Conservation (phyloP, 169 alveolate genomes). For the Cryptosporidium canis region DNA sequence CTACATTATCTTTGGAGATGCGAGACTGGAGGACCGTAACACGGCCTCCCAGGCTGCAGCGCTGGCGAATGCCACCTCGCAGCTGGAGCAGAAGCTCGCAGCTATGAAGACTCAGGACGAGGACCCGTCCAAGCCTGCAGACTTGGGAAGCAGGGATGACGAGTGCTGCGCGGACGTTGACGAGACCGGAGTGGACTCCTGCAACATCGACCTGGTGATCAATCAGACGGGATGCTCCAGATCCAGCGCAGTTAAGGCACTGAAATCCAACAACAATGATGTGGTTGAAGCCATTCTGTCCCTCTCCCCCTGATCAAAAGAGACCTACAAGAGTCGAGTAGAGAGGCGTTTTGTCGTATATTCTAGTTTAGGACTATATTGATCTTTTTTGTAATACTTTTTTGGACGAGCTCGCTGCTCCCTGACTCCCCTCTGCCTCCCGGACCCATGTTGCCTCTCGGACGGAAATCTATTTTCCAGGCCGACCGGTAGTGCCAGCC, state of each 20-base stretch:
- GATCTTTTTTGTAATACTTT: conserved; percentile 6
- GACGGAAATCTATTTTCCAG: background rate
- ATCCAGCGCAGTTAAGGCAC: conserved; percentile 86
- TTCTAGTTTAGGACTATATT: background rate
- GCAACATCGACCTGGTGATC: conserved; percentile 86
- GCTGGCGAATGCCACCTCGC: conserved; percentile 63
- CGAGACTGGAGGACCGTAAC: conserved; percentile 52
- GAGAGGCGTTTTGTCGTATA: background rate
- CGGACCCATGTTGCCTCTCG: background rate
- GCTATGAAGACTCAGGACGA: conserved; percentile 54
- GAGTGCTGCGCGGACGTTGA: conserved; percentile 80
- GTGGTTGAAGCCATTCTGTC: conserved; percentile 87
- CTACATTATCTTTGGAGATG: conserved; percentile 65
- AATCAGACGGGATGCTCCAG: conserved; percentile 86
- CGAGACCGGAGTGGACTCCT: conserved; percentile 86
- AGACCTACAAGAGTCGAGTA: background rate
- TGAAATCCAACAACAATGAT: conserved; percentile 85
- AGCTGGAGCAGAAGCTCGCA: conserved; percentile 62
- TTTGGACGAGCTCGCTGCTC: background rate
- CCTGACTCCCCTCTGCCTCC: background rate
- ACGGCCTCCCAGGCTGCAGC: conserved; percentile 72
- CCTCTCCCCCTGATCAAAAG: conserved; percentile 64
- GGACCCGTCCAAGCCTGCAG: background rate
- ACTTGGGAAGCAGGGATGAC: conserved; percentile 43
- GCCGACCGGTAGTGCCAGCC: no score